Base-by-base conservation (phyloP, 805 yeast genomes). In the Ogataea pignaliae region DNA sequence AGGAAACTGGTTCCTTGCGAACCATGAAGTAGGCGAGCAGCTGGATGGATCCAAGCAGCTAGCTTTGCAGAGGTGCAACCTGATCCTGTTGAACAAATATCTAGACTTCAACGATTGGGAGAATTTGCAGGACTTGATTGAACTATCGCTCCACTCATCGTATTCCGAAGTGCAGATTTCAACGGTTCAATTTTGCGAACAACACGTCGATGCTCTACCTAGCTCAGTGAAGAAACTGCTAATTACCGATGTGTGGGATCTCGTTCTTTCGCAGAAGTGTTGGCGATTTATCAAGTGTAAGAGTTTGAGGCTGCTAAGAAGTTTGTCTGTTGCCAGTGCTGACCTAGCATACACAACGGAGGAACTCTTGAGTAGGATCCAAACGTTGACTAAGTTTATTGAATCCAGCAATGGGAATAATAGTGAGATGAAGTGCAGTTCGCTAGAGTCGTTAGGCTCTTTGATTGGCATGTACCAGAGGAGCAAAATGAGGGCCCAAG, bases 21-120 rank as follows among this genome's bases (percentile, higher is more conserved):
- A 70, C n/a, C 58, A 59, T 38, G 39, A 52, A 0, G 58, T 68
- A 3, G 38, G 38, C 3, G 29, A 17, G 6, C 52, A 56, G 17
- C 52, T 72, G 14, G 71, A 76, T 56, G 85, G 85, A 2, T 64
- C 76, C 10, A 71, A 69, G 42, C 81, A 78, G 47, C 55, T 79
- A 15, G 68, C 76, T 14, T 41, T 77, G 21, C 62, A 70, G 13
- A 55, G 56, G 2, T 47, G 70, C 10, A 50, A 60, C 9, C 38
- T 45, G 2, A 39, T 73, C 3, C 50, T 78, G 11, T 48, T 72
- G 3, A 34, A 51, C 11, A 42, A 45, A 10, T 52, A 62, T 39
- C 13, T 37, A 2, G 29, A 10, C 33, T 39, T 21, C 50, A 51
- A 21, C 41, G 55, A 11, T 16, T 40, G 14, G 60, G 52, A 10